Evolutionary conservation across 1,284 basidiomycete species (phyloP).

Genomic region (Filobasidium uniguttulatum): DNA sequence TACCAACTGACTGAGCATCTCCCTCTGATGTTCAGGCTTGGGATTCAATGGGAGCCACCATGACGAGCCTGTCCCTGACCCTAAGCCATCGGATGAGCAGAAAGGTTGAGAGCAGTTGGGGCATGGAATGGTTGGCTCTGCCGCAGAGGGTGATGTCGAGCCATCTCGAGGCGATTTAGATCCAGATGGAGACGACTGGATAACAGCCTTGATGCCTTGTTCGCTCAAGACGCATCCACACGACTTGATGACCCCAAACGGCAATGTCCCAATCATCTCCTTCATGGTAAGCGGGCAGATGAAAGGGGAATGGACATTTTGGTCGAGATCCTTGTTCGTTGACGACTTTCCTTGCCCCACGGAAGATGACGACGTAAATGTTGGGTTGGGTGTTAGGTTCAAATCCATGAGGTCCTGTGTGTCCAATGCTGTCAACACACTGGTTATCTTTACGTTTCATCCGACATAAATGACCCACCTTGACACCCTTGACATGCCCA

Average conservation of each 20-base stretch:
- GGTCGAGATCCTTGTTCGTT: conserved; percentile 31
- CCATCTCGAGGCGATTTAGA: neutral
- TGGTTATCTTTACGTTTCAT: neutral
- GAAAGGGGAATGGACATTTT: conserved; percentile 49
- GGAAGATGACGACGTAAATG: conserved; percentile 30
- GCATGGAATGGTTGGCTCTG: conserved; percentile 23
- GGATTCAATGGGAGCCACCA: conserved; percentile 31
- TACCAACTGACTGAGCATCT: conserved; percentile 27
- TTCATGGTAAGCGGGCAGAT: conserved; percentile 78
- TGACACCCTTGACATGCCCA: conserved; percentile 70
- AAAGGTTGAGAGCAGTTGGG: conserved; percentile 34
- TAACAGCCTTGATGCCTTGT: conserved; percentile 53
- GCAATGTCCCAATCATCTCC: conserved; percentile 81
- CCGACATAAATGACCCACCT: conserved; percentile 45
- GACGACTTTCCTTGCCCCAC: conserved; percentile 24
- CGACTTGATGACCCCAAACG: conserved; percentile 68
- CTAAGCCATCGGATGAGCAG: conserved; percentile 17
- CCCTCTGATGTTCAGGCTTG: conserved; percentile 25
- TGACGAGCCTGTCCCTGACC: conserved; percentile 3
- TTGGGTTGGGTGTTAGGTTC: conserved; percentile 59
- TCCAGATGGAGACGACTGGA: conserved; percentile 2
- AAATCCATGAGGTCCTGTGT: conserved; percentile 69
- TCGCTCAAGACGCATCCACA: conserved; percentile 83
- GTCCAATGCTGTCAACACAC: neutral
- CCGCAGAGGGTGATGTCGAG: neutral